These are phyloP conservation scores for Aspergillus fructus DNA, from an alignment of 2,329 filamentous ascomycete species.

Conservation along the genomic window DNA sequence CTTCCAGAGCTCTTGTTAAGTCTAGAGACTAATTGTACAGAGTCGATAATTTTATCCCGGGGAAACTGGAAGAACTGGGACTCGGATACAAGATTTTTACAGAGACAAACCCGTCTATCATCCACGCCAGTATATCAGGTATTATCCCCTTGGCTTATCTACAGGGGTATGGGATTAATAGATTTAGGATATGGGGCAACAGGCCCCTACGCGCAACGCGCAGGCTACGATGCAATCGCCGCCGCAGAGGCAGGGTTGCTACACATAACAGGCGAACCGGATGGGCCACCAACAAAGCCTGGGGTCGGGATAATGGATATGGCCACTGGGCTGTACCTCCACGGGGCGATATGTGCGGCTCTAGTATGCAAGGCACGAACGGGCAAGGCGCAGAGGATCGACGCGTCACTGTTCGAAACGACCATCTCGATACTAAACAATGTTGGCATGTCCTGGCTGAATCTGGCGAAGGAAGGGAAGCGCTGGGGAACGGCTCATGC, in stretches of 20 bases:
- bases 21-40: not conserved
- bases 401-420: constrained; percentile 48
- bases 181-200: constrained; percentile 36
- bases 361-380: constrained; percentile 39
- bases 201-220: constrained; percentile 44
- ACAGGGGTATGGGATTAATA: no score
- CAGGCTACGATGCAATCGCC: constrained; percentile 49
- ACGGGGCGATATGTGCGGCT: constrained; percentile 47
- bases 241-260: constrained; percentile 46
- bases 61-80: constrained; percentile 42
- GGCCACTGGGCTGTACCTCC: constrained; percentile 47
- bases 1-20: no score
- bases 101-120: constrained; percentile 39
- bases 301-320: constrained; percentile 48
- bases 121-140: constrained; percentile 47
- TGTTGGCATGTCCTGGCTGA: constrained; percentile 42
- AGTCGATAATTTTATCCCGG: constrained; percentile 47
- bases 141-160: no score
- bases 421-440: constrained; percentile 43
- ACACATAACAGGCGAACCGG: constrained; percentile 44
- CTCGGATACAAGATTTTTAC: constrained; percentile 42
- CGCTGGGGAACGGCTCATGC: constrained; percentile 50
- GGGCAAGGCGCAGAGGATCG: constrained; percentile 45
- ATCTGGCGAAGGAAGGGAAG: constrained; percentile 41
- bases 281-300: constrained; percentile 42